Percentiles rank a stretch among this genome's conserved stretches.
These are phyloP conservation scores for Candida sonorensis DNA, from an alignment of 805 yeast species.

Conservation along the genomic window DNA sequence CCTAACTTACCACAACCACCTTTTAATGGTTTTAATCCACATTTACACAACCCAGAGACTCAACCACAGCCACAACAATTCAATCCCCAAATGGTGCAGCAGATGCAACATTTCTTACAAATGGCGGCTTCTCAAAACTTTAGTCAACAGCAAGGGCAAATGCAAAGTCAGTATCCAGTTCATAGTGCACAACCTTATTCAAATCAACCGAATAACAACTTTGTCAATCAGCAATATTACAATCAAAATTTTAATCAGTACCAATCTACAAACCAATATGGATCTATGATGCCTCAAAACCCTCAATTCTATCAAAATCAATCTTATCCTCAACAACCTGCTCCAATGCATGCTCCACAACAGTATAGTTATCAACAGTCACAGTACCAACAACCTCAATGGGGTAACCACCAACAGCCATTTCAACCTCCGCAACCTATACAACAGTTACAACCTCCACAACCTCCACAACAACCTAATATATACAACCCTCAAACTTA, in stretches of 20 bases:
- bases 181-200: too few relatives aligned
- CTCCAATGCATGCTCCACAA: too few relatives aligned
- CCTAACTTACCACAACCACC: too few relatives aligned
- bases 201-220: too few relatives aligned
- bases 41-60: constrained; percentile 2
- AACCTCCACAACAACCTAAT: not conserved
- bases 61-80: constrained; percentile 11
- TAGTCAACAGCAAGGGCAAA: constrained; percentile 1
- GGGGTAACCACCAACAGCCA: constrained; percentile 1
- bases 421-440: not conserved
- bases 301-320: too few relatives aligned
- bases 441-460: constrained; percentile 1
- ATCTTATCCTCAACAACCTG: too few relatives aligned
- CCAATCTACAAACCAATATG: too few relatives aligned
- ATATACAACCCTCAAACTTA: too few relatives aligned
- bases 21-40: too few relatives aligned
- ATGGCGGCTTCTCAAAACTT: constrained; percentile 4
- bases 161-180: not conserved
- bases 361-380: not conserved
- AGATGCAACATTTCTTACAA: constrained; percentile 11
- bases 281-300: too few relatives aligned
- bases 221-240: too few relatives aligned
- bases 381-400: constrained; percentile 16
- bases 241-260: too few relatives aligned
- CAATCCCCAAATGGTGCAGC: constrained; percentile 12